Evolutionary conservation across 73 alveolate species (phyloP).

Genomic region (Effrenium voratum): DNA sequence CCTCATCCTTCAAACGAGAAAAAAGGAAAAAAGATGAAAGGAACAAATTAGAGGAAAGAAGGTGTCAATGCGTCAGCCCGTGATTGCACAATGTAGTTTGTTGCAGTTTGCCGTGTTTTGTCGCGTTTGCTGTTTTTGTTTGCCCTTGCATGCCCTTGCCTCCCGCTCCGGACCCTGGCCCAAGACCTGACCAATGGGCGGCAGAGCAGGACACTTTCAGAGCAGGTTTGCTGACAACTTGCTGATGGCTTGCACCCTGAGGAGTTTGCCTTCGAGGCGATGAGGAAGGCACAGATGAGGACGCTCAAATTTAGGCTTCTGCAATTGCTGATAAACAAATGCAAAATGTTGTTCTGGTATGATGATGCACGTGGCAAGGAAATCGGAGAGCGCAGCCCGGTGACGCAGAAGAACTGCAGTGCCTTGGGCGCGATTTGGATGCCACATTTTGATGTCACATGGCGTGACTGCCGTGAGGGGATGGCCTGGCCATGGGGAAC

Average conservation of each 20-base stretch:
- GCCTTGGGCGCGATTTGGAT: background rate
- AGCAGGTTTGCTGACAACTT: background rate
- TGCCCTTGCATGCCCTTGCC: too few species aligned
- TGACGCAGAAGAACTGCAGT: constrained; percentile 69
- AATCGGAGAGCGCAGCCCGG: constrained; percentile 20
- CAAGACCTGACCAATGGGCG: background rate
- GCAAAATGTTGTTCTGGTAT: background rate
- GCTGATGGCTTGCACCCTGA: background rate
- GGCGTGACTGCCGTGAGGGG: background rate
- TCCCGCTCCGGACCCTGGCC: too few species aligned
- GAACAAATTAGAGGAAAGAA: too few species aligned
- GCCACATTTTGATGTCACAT: background rate
- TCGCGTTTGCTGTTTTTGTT: too few species aligned
- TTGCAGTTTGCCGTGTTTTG: too few species aligned
- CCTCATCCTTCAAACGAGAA: too few species aligned
- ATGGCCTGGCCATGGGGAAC: constrained; percentile 11
- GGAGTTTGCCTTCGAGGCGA: constrained; percentile 82
- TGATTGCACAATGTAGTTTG: too few species aligned
- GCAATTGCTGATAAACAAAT: background rate
- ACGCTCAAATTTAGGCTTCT: background rate
- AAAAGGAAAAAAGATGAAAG: too few species aligned
- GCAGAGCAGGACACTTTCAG: background rate
- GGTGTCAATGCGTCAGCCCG: too few species aligned
- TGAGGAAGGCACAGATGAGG: constrained; percentile 47
- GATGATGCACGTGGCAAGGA: too few species aligned